Evolutionary conservation across 768 basidiomycete species (phyloP).

Genomic region (Dioszegia aurantiaca): DNA sequence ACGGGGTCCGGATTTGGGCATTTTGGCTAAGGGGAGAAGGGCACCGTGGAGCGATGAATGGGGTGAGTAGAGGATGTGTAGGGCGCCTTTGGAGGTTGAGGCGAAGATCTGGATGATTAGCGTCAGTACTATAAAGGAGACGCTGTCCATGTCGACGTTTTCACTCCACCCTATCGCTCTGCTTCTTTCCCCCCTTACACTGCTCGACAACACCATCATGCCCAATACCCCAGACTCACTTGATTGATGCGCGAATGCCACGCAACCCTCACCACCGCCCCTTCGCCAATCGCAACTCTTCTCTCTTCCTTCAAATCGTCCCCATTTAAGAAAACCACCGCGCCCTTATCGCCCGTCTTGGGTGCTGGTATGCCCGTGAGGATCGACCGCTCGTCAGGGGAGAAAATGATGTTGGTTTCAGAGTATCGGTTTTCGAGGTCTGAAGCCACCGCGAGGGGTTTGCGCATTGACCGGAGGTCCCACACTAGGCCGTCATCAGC

Average conservation of each 20-base stretch:
- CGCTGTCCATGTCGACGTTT: too few relatives aligned
- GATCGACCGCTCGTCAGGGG: conserved; percentile 85
- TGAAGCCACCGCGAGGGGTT: conserved; percentile 69
- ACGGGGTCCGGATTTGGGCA: conserved; percentile 72
- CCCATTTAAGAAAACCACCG: conserved; percentile 70
- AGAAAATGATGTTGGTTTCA: conserved; percentile 89
- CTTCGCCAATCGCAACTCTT: conserved; percentile 47
- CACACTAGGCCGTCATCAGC: conserved; percentile 71
- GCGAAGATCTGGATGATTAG: conserved; percentile 77
- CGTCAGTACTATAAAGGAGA: too few relatives aligned
- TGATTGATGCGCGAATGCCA: conserved; percentile 99
- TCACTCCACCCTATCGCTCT: too few relatives aligned
- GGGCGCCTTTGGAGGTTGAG: conserved; percentile 79
- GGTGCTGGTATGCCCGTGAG: conserved; percentile 64
- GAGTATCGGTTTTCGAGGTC: conserved; percentile 77
- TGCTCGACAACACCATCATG: not conserved
- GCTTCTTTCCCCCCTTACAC: too few relatives aligned
- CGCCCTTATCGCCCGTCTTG: conserved; percentile 61
- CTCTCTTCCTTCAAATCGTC: conserved; percentile 62
- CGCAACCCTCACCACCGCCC: conserved; percentile 72
- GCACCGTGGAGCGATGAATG: conserved; percentile 84
- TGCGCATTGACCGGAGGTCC: conserved; percentile 88
- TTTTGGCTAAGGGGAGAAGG: conserved; percentile 80
- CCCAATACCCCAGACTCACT: conserved; percentile 56
- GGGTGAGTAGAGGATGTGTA: conserved; percentile 90